A percentile compares a stretch with the other conserved stretches of the same genome.
Evolutionary conservation across 257 asterid genomes (phyloP).

Genomic region (Cordia subcordata): DNA sequence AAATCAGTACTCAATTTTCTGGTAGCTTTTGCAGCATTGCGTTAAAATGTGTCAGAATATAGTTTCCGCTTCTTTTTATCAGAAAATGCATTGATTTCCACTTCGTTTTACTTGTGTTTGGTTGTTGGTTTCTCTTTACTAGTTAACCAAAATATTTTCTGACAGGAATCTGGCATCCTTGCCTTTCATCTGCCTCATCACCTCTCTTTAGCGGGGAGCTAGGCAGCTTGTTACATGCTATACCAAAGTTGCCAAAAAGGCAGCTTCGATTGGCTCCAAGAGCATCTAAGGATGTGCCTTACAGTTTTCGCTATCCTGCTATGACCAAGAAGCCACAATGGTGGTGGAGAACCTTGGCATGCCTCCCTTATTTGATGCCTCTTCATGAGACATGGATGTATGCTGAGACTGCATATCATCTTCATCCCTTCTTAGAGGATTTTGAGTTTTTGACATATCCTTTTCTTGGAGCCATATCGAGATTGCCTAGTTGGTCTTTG

Average conservation of each 20-base stretch:
- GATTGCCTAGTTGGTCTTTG: conserved; percentile 77
- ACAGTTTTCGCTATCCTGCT: conserved; percentile 58
- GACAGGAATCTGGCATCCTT: conserved; percentile 31
- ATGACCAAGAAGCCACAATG: conserved; percentile 78
- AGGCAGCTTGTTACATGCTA: conserved; percentile 34
- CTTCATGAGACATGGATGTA: conserved; percentile 94
- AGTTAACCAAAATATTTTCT: not conserved
- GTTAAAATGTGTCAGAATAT: no score
- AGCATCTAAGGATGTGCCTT: conserved; percentile 68
- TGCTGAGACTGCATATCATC: conserved; percentile 75
- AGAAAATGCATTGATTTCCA: no score
- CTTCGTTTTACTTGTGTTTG: not conserved
- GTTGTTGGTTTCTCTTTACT: not conserved
- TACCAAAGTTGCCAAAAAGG: conserved; percentile 39
- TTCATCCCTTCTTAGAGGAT: conserved; percentile 68
- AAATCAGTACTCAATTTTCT: no score
- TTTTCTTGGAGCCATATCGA: conserved; percentile 56
- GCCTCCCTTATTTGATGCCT: conserved; percentile 89
- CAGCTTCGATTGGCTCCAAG: conserved; percentile 27
- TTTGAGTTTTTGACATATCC: conserved; percentile 68
- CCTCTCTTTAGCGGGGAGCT: conserved; percentile 46
- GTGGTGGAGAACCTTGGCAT: conserved; percentile 92
- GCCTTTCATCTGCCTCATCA: conserved; percentile 54
- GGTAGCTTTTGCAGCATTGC: no score
- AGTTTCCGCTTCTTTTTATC: no score